A percentile compares a stretch with the other conserved stretches of the same genome.
phyloP scores from a whole-genome alignment of 164 flowering plant species.

The Stephania japonica region DNA sequence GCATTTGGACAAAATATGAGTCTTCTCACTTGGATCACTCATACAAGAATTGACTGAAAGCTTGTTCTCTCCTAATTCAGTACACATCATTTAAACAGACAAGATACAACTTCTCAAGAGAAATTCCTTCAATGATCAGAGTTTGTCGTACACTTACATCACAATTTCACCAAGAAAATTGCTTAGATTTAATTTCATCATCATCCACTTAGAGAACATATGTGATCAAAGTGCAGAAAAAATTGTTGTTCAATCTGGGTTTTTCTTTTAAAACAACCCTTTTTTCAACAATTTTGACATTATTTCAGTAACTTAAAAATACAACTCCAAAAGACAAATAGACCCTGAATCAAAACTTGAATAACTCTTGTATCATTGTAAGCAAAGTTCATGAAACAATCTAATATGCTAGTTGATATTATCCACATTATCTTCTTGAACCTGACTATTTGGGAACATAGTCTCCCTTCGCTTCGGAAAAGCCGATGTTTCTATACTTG shows the following conservation, averaged over 20 bases:
- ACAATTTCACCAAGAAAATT: not conserved
- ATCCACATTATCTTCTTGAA: slow-evolving; percentile 42
- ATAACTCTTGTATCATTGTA: slow-evolving; percentile 9
- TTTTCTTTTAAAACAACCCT: not conserved
- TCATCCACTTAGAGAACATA: not conserved
- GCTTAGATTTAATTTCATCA: not conserved
- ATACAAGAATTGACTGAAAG: no score
- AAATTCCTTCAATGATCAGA: not conserved
- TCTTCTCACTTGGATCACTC: no score
- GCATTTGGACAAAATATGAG: not conserved
- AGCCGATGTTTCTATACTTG: slow-evolving; percentile 51
- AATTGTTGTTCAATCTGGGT: not conserved
- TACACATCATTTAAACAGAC: no score
- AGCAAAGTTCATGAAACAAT: slow-evolving; percentile 6
- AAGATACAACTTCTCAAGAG: no score
- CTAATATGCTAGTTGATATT: slow-evolving; percentile 2
- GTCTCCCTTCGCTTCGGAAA: slow-evolving; percentile 66
- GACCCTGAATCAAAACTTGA: slow-evolving; percentile 16
- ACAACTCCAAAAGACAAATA: slow-evolving; percentile 17
- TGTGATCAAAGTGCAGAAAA: not conserved
- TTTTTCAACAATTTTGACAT: not conserved
- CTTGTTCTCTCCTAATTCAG: no score
- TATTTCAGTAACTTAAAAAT: not conserved
- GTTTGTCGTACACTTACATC: not conserved
- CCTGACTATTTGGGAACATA: slow-evolving; percentile 47